Base-by-base conservation (phyloP, 1,284 basidiomycete genomes). In the Boletus holoroseus region DNA sequence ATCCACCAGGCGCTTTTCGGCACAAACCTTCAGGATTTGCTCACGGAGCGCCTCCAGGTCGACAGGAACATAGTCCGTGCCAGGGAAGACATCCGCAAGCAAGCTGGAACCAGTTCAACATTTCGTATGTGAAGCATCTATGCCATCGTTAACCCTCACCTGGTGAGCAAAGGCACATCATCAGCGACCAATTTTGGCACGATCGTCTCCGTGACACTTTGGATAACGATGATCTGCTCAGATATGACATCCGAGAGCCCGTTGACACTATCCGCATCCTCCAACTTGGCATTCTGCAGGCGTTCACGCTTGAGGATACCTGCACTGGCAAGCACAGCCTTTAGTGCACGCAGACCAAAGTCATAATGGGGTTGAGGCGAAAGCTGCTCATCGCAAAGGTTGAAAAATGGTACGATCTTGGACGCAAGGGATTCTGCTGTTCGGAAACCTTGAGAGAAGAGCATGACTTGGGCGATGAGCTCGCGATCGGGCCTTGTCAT, bases 331-430 rank as follows among this genome's bases (percentile, higher is more conserved):
- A 99, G 78, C 3, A 99, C 96, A 31, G 94, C 89, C 71, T 99
- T 99, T 55, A 99, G 77, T 12, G 96, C 96, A 61, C 96, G 93
- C 35, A 99, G 78, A 71, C 96, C 96, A 68, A 99, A 99, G 73
- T 99, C 96, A 69, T 99, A 99, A 73, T 99, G 97, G 2, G 95
- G 93, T 67, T 99, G 96, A 31, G 90, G 85, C 3, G 94, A 98
- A 27, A 99, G 80, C 64, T 99, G 95, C 66, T 99, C 94, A 55
- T 92, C 85, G 62, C 95, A 99, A 50, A 99, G 85, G 66, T 95
- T 96, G 80, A 99, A 99, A 78, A 99, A 98, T 0, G 95, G 96
- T 13, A 99, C 95, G 51, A 99, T 90, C 73, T 99, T 98, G 51
- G 91, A 92, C 0, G 96, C 96, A 6, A 99, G 80, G 0, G 83